These are phyloP conservation scores for Pyrenula massariospora DNA, from an alignment of 495 filamentous ascomycete species.

Conservation along the genomic window DNA sequence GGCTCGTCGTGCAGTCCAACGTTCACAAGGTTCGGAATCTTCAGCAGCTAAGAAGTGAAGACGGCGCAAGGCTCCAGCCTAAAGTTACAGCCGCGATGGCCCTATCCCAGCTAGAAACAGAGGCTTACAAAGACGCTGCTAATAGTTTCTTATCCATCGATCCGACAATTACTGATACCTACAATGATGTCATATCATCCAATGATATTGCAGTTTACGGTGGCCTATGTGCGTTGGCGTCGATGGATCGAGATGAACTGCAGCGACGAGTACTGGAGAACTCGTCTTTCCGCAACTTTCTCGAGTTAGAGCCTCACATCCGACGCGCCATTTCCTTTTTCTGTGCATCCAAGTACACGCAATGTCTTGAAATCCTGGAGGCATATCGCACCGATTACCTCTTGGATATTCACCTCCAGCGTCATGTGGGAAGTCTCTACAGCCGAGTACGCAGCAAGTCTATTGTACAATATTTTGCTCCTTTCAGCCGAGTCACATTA, in stretches of 20 bases:
- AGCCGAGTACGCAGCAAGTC: conserved; percentile 70
- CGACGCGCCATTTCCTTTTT: conserved; percentile 83
- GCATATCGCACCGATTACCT: conserved; percentile 73
- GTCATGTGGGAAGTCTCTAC: conserved; percentile 59
- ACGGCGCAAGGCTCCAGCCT: conserved; percentile 43
- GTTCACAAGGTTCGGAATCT: conserved; percentile 51
- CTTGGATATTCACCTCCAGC: conserved; percentile 78
- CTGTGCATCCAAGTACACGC: conserved; percentile 73
- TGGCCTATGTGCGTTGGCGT: conserved; percentile 78
- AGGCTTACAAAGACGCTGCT: conserved; percentile 62
- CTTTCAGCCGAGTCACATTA: conserved; percentile 65
- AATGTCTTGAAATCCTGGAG: conserved; percentile 72
- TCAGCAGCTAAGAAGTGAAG: conserved; percentile 34
- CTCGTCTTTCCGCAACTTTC: conserved; percentile 65
- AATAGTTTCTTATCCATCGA: conserved; percentile 53
- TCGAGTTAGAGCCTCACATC: conserved; percentile 90
- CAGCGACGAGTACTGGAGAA: conserved; percentile 70
- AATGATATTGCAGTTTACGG: conserved; percentile 93
- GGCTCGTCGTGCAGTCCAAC: conserved; percentile 54
- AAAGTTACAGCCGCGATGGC: conserved; percentile 59
- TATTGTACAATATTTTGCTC: conserved; percentile 81
- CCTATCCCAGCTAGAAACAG: conserved; percentile 54
- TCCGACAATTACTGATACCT: conserved; percentile 37
- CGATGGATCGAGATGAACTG: conserved; percentile 69
- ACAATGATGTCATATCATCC: conserved; percentile 60